Base-by-base conservation (phyloP, 768 basidiomycete genomes). In the Boletus rex-veris region DNA sequence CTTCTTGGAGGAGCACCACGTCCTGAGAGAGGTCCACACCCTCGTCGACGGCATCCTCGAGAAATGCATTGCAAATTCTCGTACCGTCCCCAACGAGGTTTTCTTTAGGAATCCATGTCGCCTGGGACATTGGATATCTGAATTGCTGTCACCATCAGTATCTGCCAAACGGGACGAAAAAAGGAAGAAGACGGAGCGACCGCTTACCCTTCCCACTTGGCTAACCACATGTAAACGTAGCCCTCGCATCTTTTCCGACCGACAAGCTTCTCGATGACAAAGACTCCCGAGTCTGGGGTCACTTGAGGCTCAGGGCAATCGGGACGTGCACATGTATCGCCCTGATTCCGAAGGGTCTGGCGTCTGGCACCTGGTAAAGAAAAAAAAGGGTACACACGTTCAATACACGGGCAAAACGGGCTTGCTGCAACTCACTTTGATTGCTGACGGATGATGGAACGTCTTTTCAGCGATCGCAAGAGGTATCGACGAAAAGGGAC, bases 151-250 rank as follows among this genome's bases (percentile, higher is more conserved):
- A 18, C n/a, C 14, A 5, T 54, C 44, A 51, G 40, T 16, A 38
- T 31, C 6, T 26, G 2, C 15, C 15, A 38, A 15, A 19, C 5
- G 26, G 28, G 33, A 39, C 8, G 18, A 12, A 21, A 38, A 56
- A 30, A 10, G 9, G 15, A n/a, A 7, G 38, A 9, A 14, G 30
- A 12, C 40, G 31, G 30, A 35, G 16, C 15, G 4, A n/a, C 30
- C 14, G 6, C 52, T 48, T 19, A 72, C 70, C 70, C 71, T 0
- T 70, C 70, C 69, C 69, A 70, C 44, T 70, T 71, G 15, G 67
- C 69, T 31, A 72, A 48, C 67, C 67, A 72, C 43, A 57, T 5
- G 38, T 54, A 65, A 1, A 52, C 15, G 24, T 54, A 58, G 7
- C 52, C 50, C 2, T 64, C 58, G 3, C 45, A 15, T 11, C 41